phyloP scores from a whole-genome alignment of 2,329 filamentous ascomycete genomes.

The Rosellinia necatrix region DNA sequence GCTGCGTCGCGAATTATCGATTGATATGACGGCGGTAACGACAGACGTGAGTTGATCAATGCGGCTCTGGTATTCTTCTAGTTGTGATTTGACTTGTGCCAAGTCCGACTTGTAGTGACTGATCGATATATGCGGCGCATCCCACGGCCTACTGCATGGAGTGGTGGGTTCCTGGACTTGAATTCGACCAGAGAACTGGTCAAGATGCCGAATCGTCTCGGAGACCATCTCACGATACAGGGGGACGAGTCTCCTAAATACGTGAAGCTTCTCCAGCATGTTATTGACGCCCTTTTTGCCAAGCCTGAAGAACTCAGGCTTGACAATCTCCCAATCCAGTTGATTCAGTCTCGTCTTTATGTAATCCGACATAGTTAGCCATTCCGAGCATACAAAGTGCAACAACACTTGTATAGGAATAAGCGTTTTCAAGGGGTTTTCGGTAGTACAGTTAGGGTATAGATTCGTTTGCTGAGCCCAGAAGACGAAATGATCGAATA shows the following conservation, averaged over 20 bases:
- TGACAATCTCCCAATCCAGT: slow-evolving; percentile 37
- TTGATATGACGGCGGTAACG: slow-evolving; percentile 40
- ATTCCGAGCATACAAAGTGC: slow-evolving; percentile 36
- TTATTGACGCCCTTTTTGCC: slow-evolving; percentile 28
- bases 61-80: slow-evolving; percentile 41
- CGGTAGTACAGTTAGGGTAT: slow-evolving; percentile 11
- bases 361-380: slow-evolving; percentile 37
- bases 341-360: slow-evolving; percentile 38
- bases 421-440: not conserved
- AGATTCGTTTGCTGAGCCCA: slow-evolving; percentile 31
- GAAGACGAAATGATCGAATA: slow-evolving; percentile 37
- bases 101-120: slow-evolving; percentile 34
- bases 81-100: slow-evolving; percentile 29
- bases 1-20: slow-evolving; percentile 38
- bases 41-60: slow-evolving; percentile 41
- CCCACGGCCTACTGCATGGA: not conserved
- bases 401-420: slow-evolving; percentile 33
- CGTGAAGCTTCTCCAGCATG: slow-evolving; percentile 34
- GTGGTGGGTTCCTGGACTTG: not conserved
- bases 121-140: slow-evolving; percentile 8
- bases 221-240: slow-evolving; percentile 38
- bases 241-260: slow-evolving; percentile 35
- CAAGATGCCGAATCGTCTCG: slow-evolving; percentile 27
- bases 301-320: slow-evolving; percentile 30
- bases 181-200: slow-evolving; percentile 19